These are phyloP conservation scores for Microbotryum silenes-acaulis DNA, from an alignment of 1,284 basidiomycete species.

Conservation along the genomic window DNA sequence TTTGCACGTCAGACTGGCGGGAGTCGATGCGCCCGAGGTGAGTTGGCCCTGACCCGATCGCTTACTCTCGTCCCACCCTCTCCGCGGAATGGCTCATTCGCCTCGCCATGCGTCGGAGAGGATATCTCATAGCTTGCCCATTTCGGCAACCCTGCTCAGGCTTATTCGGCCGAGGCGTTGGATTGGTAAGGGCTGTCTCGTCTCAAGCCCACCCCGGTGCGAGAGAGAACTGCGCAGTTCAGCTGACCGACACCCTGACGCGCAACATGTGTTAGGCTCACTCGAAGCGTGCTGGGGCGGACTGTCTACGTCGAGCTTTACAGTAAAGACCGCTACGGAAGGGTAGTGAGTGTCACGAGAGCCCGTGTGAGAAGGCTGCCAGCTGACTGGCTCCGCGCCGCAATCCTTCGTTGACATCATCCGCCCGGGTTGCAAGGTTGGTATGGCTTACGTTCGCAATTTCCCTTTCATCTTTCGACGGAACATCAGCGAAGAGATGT, in stretches of 20 bases:
- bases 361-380: no score
- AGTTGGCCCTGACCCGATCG: background rate
- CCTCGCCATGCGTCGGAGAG: background rate
- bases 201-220: background rate
- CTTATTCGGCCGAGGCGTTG: constrained; percentile 60
- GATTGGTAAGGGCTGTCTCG: constrained; percentile 44
- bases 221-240: no score
- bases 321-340: constrained; percentile 68
- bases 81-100: no score
- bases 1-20: constrained; percentile 73
- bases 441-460: constrained; percentile 15
- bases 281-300: constrained; percentile 51
- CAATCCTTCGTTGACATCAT: background rate
- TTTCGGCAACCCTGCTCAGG: constrained; percentile 69
- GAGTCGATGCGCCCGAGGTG: constrained; percentile 83
- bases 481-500: constrained; percentile 65
- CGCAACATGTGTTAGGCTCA: constrained; percentile 45
- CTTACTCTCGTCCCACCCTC: background rate
- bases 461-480: constrained; percentile 33
- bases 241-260: no score
- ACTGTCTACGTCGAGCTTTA: constrained; percentile 61
- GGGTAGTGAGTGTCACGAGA: constrained; percentile 52
- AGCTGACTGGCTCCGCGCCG: no score
- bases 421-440: constrained; percentile 1
- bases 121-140: constrained; percentile 46